Base-by-base conservation (phyloP, 2,329 filamentous ascomycete species). In the Blumeria graminis region DNA sequence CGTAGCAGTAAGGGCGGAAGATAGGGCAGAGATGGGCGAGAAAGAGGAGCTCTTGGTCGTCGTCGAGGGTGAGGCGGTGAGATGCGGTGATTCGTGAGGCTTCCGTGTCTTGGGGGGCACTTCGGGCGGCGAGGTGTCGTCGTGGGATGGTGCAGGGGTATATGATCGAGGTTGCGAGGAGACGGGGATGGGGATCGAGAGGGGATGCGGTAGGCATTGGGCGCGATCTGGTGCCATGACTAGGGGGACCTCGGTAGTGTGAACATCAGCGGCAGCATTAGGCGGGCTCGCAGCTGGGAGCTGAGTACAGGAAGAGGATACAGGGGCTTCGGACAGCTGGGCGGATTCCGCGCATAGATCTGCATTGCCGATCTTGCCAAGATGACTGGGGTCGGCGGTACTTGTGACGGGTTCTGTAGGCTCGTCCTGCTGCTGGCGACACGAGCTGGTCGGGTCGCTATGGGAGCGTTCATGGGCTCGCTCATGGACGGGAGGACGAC, bases 391-490 rank as follows among this genome's bases (percentile, higher is more conserved):
- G 43, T 22, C 43, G 11, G 43, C 18, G 43, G 28, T 10, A 46
- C 10, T 10, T 5, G 43, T 18, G 13, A 22, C 43, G 16, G 43
- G 6, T 22, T 18, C 16, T 46, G 22, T 28, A 28, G 22, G 22
- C 22, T 46, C 43, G 7, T 22, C 43, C 16, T 7, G 11, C 22
- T 46, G 11, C 28, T 46, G 14, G 6, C 43, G 43, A 22, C 43
- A n/a, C 6, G 13, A 10, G n/a, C 16, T 54, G 13, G 41, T 74
- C 1, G 79, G 77, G n/a, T 77, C 76, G 65, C 77, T 81, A 57
- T 73, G 75, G 39, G 79, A 82, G 57, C 79, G 74, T 68, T 82
- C 80, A 61, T 82, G 78, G 32, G 81, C 67, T 57, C 79, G 74
- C 68, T 82, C 80, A 61, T 82, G 78, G 32, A 82, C 67, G 36